These are phyloP conservation scores for Colletotrichum scovillei DNA, from an alignment of 2,329 filamentous ascomycete species.

Conservation along the genomic window DNA sequence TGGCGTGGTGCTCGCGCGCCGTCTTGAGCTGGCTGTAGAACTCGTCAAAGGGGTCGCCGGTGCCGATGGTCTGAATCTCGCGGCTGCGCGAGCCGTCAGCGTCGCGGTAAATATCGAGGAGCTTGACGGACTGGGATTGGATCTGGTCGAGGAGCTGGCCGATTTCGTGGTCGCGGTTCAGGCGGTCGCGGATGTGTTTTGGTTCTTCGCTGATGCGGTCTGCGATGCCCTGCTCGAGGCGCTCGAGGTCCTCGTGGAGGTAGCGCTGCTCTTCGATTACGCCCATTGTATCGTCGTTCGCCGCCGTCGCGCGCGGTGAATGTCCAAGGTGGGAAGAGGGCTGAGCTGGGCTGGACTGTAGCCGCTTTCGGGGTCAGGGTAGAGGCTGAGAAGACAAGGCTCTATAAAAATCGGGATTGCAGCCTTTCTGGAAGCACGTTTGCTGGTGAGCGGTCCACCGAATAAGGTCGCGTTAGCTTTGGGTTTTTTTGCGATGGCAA, in stretches of 20 bases:
- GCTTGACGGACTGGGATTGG: slow-evolving; percentile 82
- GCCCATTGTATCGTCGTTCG: slow-evolving; percentile 60
- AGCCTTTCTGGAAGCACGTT: neutral
- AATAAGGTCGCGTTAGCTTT: slow-evolving; percentile 35
- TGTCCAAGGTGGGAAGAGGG: neutral
- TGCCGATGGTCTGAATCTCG: slow-evolving; percentile 86
- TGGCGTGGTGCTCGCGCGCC: slow-evolving; percentile 88
- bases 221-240: slow-evolving; percentile 91
- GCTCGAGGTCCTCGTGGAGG: slow-evolving; percentile 95
- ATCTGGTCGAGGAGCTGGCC: slow-evolving; percentile 88
- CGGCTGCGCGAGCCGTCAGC: slow-evolving; percentile 75
- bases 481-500: slow-evolving; percentile 3
- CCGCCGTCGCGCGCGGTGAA: neutral
- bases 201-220: slow-evolving; percentile 92
- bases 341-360: neutral
- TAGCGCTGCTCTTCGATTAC: slow-evolving; percentile 93
- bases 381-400: neutral
- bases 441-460: slow-evolving; percentile 23
- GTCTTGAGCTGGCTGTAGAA: slow-evolving; percentile 88
- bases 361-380: neutral
- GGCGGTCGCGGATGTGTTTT: slow-evolving; percentile 88
- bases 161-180: slow-evolving; percentile 93
- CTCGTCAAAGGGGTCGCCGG: slow-evolving; percentile 87
- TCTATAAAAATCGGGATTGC: slow-evolving; percentile 13
- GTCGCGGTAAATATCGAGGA: slow-evolving; percentile 88